Percentiles rank a stretch among this genome's conserved stretches.
Evolutionary conservation across 805 yeast species (phyloP).

Genomic region (Dipodascopsis tothii): DNA sequence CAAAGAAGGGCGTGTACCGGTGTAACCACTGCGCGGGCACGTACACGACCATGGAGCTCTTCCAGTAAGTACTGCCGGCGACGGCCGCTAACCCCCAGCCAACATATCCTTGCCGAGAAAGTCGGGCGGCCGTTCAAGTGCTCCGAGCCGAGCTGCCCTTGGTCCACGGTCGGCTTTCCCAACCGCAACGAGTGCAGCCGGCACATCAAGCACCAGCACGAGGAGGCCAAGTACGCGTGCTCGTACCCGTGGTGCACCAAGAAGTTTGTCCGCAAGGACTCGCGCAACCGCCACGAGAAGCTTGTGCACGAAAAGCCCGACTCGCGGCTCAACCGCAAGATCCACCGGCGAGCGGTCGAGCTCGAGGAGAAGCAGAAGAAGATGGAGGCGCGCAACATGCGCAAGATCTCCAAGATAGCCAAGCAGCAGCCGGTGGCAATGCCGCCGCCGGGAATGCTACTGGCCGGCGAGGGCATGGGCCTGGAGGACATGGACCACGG

Average conservation of each 20-base stretch:
- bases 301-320: constrained; percentile 36
- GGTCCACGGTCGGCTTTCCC: constrained; percentile 38
- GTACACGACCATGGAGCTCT: constrained; percentile 30
- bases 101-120: constrained; percentile 33
- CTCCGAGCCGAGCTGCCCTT: constrained; percentile 34
- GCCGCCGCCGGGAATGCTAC: no score
- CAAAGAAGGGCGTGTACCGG: constrained; percentile 35
- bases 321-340: constrained; percentile 32
- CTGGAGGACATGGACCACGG: no score
- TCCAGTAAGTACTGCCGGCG: constrained; percentile 23
- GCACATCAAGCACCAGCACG: constrained; percentile 31
- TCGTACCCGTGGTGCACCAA: constrained; percentile 23
- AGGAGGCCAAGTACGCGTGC: constrained; percentile 21
- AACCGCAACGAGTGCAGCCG: constrained; percentile 34
- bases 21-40: constrained; percentile 35
- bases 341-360: constrained; percentile 1
- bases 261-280: constrained; percentile 30
- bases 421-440: neutral
- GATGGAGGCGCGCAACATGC: constrained; percentile 2
- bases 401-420: neutral
- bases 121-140: constrained; percentile 34
- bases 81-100: constrained; percentile 21
- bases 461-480: no score
- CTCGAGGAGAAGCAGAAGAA: constrained; percentile 30
- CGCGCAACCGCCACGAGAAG: constrained; percentile 33